Evolutionary conservation across 257 asterid genomes (phyloP), one percentile per base, ranked within the genome.

Genomic region (Ligustrum vulgare): DNA sequence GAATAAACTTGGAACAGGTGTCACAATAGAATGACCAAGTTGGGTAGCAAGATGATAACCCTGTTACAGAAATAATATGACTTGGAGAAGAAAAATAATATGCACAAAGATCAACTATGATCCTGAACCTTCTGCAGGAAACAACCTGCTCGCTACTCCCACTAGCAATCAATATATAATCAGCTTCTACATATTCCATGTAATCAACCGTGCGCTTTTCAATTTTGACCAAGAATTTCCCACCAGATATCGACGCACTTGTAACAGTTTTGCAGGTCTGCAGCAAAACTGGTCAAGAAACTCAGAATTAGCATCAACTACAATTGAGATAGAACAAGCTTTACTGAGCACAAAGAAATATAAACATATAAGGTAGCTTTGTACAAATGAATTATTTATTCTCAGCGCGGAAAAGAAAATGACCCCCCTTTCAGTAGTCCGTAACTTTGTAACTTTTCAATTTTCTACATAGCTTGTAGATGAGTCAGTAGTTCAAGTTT

Each of bases 1-100:
- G 86, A 94, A 94, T 81, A 94, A 86, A 87, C 99, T 94, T 36
- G 99, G 98, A 35, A 94, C 97, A 75, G 99, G 98, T 77, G 85
- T 84, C 81, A 94, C 87, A 41, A 92, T 91, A 39, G 96, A 86
- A 86, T 94, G 99, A 54, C 96, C 97, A 73, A 92, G 93, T 79
- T 87, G 93, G 65, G 84, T 78, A 51, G 97, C 96, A 79, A 94
- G 93, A 80, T 85, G 82, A 80, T 92, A 84, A 75, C 99, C 98
- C 99, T 92, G 91, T 73, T 75, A 73, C 39, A 69, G 72, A 36
- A 72, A 45, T 70, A 58, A 71, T 60, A 69, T 22, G 60, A 31
- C 79, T 82, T 45, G 78, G 71, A 49, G 15, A 31, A 71, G 71
- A 72, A 33, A 11, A 39, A 64, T 66, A 41, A 62, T 15, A 65